These are phyloP conservation scores for Macrophomina pseudophaseolina DNA, from an alignment of 2,329 filamentous ascomycete species.

Conservation along the genomic window DNA sequence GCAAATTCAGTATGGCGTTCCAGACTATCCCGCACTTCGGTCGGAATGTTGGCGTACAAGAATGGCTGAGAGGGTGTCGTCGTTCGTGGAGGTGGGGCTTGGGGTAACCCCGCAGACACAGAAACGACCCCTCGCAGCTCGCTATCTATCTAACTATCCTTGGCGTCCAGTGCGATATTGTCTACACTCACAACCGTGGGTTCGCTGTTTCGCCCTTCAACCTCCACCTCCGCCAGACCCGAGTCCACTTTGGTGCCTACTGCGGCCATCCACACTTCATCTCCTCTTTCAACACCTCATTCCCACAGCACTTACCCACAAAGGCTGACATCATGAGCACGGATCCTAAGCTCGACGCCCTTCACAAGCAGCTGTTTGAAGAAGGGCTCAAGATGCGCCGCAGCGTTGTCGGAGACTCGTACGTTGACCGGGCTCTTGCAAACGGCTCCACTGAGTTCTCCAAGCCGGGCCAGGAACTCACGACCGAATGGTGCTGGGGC, in stretches of 20 bases:
- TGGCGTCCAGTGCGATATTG: too few relatives aligned
- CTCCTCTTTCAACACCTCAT: not conserved
- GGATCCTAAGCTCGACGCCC: conserved; percentile 47
- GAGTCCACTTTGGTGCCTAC: too few relatives aligned
- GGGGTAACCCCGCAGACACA: conserved; percentile 11
- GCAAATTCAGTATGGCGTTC: too few relatives aligned
- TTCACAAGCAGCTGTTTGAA: conserved; percentile 55
- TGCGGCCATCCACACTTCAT: not conserved
- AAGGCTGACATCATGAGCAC: conserved; percentile 42
- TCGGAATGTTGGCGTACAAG: too few relatives aligned
- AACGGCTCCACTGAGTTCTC: conserved; percentile 62
- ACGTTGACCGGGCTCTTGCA: conserved; percentile 63
- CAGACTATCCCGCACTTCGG: not conserved
- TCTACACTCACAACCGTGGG: too few relatives aligned
- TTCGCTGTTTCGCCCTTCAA: not conserved
- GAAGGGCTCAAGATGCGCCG: conserved; percentile 65
- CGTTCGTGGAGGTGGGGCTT: not conserved
- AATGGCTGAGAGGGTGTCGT: not conserved
- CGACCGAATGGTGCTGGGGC: conserved; percentile 70
- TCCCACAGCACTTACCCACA: not conserved
- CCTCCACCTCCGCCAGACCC: not conserved
- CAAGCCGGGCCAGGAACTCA: conserved; percentile 64
- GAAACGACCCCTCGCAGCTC: not conserved
- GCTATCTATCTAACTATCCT: too few relatives aligned
- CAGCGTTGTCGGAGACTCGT: conserved; percentile 63